Conservation (phyloP, 805 yeast genomes). For the Candida adriatica region DNA sequence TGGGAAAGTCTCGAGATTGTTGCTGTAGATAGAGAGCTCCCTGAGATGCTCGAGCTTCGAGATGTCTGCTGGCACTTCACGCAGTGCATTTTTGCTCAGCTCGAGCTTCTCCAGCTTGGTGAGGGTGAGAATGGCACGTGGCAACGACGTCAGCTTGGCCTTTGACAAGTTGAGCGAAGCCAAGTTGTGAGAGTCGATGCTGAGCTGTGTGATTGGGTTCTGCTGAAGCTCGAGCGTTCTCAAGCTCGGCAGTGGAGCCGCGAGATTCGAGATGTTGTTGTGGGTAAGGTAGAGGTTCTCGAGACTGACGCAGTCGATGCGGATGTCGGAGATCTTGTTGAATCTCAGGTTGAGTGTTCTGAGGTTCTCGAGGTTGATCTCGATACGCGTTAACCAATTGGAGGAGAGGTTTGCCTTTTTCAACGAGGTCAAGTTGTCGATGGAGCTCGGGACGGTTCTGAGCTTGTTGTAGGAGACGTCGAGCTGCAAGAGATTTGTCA, state of each 20-base stretch:
- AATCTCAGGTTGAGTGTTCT: constrained; percentile 73
- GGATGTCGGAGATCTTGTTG: constrained; percentile 44
- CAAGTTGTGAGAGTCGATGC: constrained; percentile 46
- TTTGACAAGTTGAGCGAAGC: constrained; percentile 71
- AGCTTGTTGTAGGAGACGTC: constrained; percentile 82
- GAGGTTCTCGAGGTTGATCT: constrained; percentile 43
- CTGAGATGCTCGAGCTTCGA: constrained; percentile 51
- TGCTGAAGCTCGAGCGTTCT: constrained; percentile 68
- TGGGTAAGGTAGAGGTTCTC: constrained; percentile 72
- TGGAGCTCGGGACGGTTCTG: constrained; percentile 48
- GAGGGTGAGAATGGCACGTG: constrained; percentile 54
- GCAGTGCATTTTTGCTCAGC: constrained; percentile 77
- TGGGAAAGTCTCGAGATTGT: constrained; percentile 70
- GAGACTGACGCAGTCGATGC: constrained; percentile 42
- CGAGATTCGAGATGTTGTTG: constrained; percentile 66
- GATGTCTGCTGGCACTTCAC: constrained; percentile 69
- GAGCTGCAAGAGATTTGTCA: constrained; percentile 53
- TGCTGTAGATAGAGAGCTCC: constrained; percentile 63
- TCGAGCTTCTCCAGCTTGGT: constrained; percentile 66
- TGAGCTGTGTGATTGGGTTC: constrained; percentile 76
- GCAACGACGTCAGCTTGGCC: constrained; percentile 74
- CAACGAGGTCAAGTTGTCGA: constrained; percentile 52
- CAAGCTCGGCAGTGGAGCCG: constrained; percentile 53
- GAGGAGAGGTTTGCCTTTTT: constrained; percentile 70
- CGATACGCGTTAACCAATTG: constrained; percentile 42